Conservation (phyloP, 139 green algal genomes). For the Haematococcus lacustris region DNA sequence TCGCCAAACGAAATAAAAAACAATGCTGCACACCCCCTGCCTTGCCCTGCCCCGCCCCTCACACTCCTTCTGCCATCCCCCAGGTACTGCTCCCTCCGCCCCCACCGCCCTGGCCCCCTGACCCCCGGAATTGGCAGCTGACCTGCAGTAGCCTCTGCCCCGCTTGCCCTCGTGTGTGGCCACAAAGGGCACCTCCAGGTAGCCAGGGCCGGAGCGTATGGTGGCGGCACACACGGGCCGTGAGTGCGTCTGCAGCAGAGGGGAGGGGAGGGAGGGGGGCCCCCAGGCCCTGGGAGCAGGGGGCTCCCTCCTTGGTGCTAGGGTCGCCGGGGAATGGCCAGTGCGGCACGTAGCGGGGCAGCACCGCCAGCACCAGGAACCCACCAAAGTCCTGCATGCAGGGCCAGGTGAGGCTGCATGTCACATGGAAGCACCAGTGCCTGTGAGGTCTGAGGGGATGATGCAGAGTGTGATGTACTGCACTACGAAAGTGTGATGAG, state of each 20-base stretch:
- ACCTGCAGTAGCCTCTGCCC: slow-evolving; percentile 68
- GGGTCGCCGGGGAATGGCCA: slow-evolving; percentile 64
- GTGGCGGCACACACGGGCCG: slow-evolving; percentile 79
- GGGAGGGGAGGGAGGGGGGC: slow-evolving; percentile 48
- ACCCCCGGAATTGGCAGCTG: too few relatives aligned
- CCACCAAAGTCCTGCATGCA: slow-evolving; percentile 87
- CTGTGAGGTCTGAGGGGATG: too few relatives aligned
- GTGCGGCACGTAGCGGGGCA: slow-evolving; percentile 57
- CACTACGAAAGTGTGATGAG: too few relatives aligned
- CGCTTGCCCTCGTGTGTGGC: slow-evolving; percentile 69
- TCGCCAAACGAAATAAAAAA: too few relatives aligned
- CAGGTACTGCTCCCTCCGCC: too few relatives aligned
- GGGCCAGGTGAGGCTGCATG: too few relatives aligned
- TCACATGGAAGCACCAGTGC: too few relatives aligned
- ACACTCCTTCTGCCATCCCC: too few relatives aligned
- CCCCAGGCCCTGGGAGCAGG: slow-evolving; percentile 33
- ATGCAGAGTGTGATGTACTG: too few relatives aligned
- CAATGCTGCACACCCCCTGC: too few relatives aligned
- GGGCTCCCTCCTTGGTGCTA: slow-evolving; percentile 30
- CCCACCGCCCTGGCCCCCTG: too few relatives aligned
- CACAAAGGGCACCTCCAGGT: slow-evolving; percentile 85
- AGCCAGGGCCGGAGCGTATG: slow-evolving; percentile 67
- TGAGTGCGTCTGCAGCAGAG: slow-evolving; percentile 49
- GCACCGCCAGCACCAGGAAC: slow-evolving; percentile 72
- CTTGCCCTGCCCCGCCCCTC: too few relatives aligned